A percentile compares a stretch with the other conserved stretches of the same genome.
Evolutionary conservation across 192 early-diverging fungal species (phyloP).

Genomic region (Coemansia aciculifera): DNA sequence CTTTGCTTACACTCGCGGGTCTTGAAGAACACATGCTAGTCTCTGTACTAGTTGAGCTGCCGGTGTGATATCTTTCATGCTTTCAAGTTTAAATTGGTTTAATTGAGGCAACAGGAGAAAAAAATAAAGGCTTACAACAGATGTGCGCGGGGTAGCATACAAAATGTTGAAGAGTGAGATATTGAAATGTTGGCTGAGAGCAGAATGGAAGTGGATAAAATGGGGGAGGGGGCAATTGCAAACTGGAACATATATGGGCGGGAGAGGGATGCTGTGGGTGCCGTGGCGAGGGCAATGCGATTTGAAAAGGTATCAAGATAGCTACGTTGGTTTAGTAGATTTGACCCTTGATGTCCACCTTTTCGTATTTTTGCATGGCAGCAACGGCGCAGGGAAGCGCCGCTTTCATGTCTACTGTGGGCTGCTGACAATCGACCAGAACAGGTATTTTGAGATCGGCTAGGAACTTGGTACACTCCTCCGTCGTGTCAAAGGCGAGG

Average conservation of each 20-base stretch:
- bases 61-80: background rate
- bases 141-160: background rate
- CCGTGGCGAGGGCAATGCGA: background rate
- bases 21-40: conserved; percentile 20
- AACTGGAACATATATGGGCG: background rate
- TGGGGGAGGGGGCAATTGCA: background rate
- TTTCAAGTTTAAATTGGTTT: background rate
- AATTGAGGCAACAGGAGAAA: too few species aligned
- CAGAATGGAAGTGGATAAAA: background rate
- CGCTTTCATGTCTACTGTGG: conserved; percentile 60
- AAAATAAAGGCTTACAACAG: background rate
- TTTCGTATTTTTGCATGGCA: conserved; percentile 62
- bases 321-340: conserved; percentile 45
- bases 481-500: conserved; percentile 63
- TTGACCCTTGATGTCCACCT: conserved; percentile 80
- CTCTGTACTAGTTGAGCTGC: conserved; percentile 12
- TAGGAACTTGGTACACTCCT: conserved; percentile 59
- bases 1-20: conserved; percentile 25
- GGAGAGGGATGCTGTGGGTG: background rate
- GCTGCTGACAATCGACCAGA: conserved; percentile 28
- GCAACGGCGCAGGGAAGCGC: conserved; percentile 57
- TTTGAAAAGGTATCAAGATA: background rate
- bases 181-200: background rate
- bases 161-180: background rate
- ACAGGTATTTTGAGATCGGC: conserved; percentile 36